Evolutionary conservation across 2,329 filamentous ascomycete species (phyloP).

Genomic region (Aspergillus ochraceus): DNA sequence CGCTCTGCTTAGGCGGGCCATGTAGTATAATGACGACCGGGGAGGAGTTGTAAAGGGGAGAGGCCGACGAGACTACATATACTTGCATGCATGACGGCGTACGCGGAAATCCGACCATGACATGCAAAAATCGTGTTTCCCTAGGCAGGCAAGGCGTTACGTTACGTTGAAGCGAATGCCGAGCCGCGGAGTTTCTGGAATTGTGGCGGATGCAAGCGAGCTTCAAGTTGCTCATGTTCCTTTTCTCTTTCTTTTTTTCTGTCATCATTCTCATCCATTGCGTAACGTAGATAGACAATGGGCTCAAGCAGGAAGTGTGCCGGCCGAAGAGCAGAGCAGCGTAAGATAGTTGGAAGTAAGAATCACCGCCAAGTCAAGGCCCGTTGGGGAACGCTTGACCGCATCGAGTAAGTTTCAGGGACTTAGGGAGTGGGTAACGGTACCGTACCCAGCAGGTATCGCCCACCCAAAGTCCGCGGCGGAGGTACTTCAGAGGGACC

Average conservation of each 20-base stretch:
- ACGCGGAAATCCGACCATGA: conserved; percentile 22
- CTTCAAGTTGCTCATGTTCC: background rate
- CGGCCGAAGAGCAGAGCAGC: background rate
- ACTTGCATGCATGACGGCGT: conserved; percentile 27
- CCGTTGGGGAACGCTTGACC: background rate
- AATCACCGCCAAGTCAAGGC: background rate
- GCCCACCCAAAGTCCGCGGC: background rate
- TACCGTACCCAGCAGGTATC: background rate
- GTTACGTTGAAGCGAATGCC: conserved; percentile 3
- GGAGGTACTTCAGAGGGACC: background rate
- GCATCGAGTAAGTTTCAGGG: background rate
- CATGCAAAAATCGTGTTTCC: conserved; percentile 15
- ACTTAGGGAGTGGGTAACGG: background rate
- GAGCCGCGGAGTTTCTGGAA: conserved; percentile 21
- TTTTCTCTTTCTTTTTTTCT: background rate
- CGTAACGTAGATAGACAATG: background rate
- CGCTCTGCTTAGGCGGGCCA: background rate
- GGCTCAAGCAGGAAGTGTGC: background rate
- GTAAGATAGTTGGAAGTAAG: background rate
- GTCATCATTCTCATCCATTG: background rate
- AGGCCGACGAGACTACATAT: conserved; percentile 2
- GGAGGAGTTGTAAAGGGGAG: background rate
- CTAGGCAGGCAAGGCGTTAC: background rate
- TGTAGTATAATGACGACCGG: conserved; percentile 1
- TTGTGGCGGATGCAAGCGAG: conserved; percentile 15